Evolutionary conservation across 176 grass and related monocot genomes (phyloP), one percentile per base, ranked within the genome.

Genomic region (Paspalum notatum): DNA sequence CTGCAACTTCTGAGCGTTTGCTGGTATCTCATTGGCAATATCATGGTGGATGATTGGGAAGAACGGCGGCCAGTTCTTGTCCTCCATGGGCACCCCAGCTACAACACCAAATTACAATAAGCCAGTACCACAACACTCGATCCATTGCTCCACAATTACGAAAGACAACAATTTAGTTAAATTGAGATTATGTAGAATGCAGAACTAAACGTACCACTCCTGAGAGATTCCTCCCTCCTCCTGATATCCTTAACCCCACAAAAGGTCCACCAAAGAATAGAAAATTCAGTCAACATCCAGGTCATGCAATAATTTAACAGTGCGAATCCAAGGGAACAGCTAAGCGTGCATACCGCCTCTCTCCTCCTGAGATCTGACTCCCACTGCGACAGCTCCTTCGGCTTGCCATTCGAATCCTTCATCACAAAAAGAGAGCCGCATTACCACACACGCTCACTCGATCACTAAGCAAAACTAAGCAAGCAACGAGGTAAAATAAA

Each of bases 11-110:
- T 93, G 94, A 56, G 86, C 94, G 51, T 97, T 90, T 21, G 86
- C 58, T 22, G 94, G 94, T 91, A 97, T 97, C 81, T 97, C 94
- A 11, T 97, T 93, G 18, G 91, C 85, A 48, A 97, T 97, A 74
- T 97, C 94, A 25, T 97, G 94, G 78, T 97, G 94, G 53, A 97
- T 97, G 68, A 97, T 91, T 5, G 89, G 91, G 78, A 97, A 97
- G 69, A 97, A 83, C 1, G 94, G 91, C 1, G 94, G 94, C 91
- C 91, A 97, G 52, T 97, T 97, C 80, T 97, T 97, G 37, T 91
- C 94, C 37, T 93, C 94, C 69, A 81, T 87, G 59, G 89, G 43
- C 56, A 97, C 84, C n/a, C 94, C 89, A 18, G 89, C 85, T 92
- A 66, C 39, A 39, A 69, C 62, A 75, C 45, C 20, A 41, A 13